Evolutionary conservation across 257 asterid genomes (phyloP), one percentile per base, ranked within the genome.

Genomic region (Haberlea rhodopensis): DNA sequence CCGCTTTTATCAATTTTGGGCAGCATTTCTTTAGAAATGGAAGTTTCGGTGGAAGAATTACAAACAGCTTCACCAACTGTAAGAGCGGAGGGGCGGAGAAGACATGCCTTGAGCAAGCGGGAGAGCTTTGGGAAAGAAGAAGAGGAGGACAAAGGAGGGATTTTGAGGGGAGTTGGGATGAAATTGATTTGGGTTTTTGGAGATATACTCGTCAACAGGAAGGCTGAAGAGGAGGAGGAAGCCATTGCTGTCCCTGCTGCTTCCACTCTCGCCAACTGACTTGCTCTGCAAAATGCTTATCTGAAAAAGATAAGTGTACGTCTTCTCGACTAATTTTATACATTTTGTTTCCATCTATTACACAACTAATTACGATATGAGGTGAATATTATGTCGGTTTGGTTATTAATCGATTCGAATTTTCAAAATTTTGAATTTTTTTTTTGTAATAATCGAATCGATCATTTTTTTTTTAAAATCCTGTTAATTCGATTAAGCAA

Each of bases 1-100:
- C 98, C 98, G 21, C 84, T 88, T 79, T 83, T 85, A 73, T 91
- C 96, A 11, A 88, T 70, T 75, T 85, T 91, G 68, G 98, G 98
- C 29, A 84, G 80, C 77, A 73, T 49, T 8, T 76, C 85, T 27
- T 61, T 65, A 8, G 53, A 31, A 53, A 16, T 58, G 22, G 76
- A 60, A 27, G 61, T 15, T 2, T 43, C 52, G 37, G 49, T 18
- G 11, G 65, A 56, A 2, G 76, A 67, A 27, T 71, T 65, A 1
- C 65, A 67, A 23, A 69, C 31, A 34, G 40, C 63, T 25, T 59
- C 76, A 32, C 59, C 71, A 20, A 68, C 67, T 5, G 70, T 49
- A 46, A 69, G 55, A 16, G 72, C 32, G 67, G 19, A 68, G 65
- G 60, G 67, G 63, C 6, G 11, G 71, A 65, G 26, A 62, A 21